A percentile compares a stretch with the other conserved stretches of the same genome.
These are phyloP conservation scores for Hirschioporus abietinus DNA, from an alignment of 768 basidiomycete genomes.

Conservation along the genomic window DNA sequence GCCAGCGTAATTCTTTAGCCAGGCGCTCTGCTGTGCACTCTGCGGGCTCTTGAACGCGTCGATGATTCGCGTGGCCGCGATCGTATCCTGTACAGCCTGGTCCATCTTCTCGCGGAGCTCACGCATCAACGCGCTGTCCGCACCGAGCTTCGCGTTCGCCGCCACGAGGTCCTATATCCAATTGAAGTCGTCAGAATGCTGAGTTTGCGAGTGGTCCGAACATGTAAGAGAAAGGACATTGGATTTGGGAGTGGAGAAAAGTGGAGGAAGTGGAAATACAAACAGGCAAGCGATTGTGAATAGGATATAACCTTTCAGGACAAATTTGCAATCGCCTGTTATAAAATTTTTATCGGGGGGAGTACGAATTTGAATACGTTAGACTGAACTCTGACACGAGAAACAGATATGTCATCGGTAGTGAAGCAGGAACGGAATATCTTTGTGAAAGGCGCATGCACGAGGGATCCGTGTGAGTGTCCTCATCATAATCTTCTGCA, in stretches of 20 bases:
- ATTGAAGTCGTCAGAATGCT: neutral
- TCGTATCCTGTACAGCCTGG: slow-evolving; percentile 75
- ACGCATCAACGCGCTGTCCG: slow-evolving; percentile 59
- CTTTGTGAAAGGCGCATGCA: neutral
- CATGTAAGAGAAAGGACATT: neutral
- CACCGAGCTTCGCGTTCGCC: slow-evolving; percentile 54
- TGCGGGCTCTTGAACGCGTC: slow-evolving; percentile 77
- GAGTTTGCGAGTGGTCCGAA: no score
- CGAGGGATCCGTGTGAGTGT: neutral
- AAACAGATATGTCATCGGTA: slow-evolving; percentile 4
- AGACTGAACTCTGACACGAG: no score
- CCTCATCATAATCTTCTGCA: neutral
- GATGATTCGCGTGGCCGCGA: slow-evolving; percentile 68
- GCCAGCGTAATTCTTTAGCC: slow-evolving; percentile 72
- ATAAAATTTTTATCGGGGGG: neutral
- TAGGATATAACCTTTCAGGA: neutral
- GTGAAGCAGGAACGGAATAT: neutral
- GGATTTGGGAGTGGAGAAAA: neutral
- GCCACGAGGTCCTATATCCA: slow-evolving; percentile 57
- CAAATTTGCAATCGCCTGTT: neutral
- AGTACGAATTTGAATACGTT: neutral
- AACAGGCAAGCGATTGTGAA: neutral
- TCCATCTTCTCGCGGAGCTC: slow-evolving; percentile 74
- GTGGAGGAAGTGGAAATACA: neutral
- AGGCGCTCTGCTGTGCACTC: slow-evolving; percentile 44